Percentiles rank a stretch among this genome's conserved stretches.
Evolutionary conservation across 495 filamentous ascomycete genomes (phyloP).

Genomic region (Bathelium albidoporum): DNA sequence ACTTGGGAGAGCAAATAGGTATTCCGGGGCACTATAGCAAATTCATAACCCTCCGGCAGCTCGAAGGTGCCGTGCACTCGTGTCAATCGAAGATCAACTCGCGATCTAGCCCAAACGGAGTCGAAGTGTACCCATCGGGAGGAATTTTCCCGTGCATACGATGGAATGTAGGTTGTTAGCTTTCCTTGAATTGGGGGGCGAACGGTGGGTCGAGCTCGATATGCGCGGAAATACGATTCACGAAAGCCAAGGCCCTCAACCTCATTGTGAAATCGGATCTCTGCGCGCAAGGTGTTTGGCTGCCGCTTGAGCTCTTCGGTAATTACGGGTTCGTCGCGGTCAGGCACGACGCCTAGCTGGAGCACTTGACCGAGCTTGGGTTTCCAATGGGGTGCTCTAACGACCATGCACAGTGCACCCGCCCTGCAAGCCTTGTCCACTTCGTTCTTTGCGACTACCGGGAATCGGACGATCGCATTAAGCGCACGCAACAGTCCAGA

Average conservation of each 20-base stretch:
- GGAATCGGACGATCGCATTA: neutral
- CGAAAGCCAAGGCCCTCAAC: neutral
- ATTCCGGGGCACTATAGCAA: constrained; percentile 2
- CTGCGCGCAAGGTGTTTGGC: neutral
- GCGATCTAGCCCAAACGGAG: constrained; percentile 2
- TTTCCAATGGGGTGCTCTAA: constrained; percentile 1
- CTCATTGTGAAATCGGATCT: neutral
- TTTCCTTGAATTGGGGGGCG: neutral
- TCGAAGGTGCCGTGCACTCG: constrained; percentile 1
- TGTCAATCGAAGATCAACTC: neutral
- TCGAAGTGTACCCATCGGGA: constrained; percentile 2
- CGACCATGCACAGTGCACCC: constrained; percentile 1
- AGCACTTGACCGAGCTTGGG: neutral
- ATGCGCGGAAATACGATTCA: neutral
- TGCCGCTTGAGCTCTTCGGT: neutral
- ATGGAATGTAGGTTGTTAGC: neutral
- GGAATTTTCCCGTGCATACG: constrained; percentile 2
- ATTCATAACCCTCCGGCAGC: constrained; percentile 1
- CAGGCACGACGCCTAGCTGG: neutral
- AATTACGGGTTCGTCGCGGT: neutral
- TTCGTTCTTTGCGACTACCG: neutral
- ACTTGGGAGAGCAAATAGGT: constrained; percentile 1
- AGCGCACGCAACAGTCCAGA: constrained; percentile 2
- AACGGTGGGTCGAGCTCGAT: constrained; percentile 1
- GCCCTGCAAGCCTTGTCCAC: constrained; percentile 1